Evolutionary conservation across 202 grass and related monocot genomes (phyloP).

Genomic region (Zoysia matrella): DNA sequence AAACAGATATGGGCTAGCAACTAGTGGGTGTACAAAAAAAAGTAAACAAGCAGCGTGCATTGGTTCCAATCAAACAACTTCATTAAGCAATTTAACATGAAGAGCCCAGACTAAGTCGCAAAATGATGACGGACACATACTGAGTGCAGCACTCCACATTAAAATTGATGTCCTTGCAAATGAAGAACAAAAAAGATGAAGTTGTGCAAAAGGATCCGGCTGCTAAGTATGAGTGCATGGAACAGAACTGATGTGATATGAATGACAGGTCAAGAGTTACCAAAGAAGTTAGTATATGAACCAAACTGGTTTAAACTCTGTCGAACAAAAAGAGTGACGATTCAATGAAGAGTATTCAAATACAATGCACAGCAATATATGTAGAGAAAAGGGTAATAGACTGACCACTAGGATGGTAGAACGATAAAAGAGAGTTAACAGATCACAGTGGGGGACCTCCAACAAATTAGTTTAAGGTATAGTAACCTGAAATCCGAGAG

Average conservation of each 20-base stretch:
- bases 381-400: conserved; percentile 41
- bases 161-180: not conserved
- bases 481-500: conserved; percentile 29
- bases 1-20: not conserved
- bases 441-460: conserved; percentile 33
- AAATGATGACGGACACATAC: not conserved
- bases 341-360: conserved; percentile 7
- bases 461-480: conserved; percentile 32
- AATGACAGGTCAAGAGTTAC: conserved; percentile 4
- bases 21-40: not conserved
- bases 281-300: conserved; percentile 16
- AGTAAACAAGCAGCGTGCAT: too few species aligned
- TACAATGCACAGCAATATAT: conserved; percentile 13
- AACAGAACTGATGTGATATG: not conserved
- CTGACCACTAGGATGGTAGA: conserved; percentile 43
- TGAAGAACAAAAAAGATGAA: not conserved
- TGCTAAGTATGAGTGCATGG: conserved; percentile 3
- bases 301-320: not conserved
- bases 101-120: not conserved
- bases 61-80: not conserved
- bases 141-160: conserved; percentile 6
- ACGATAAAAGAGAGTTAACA: conserved; percentile 33
- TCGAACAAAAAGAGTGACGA: conserved; percentile 11
- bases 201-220: not conserved
- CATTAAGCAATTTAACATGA: not conserved